These are phyloP conservation scores for Skeletonema marinoi DNA, from an alignment of 108 stramenopile species.

Conservation along the genomic window DNA sequence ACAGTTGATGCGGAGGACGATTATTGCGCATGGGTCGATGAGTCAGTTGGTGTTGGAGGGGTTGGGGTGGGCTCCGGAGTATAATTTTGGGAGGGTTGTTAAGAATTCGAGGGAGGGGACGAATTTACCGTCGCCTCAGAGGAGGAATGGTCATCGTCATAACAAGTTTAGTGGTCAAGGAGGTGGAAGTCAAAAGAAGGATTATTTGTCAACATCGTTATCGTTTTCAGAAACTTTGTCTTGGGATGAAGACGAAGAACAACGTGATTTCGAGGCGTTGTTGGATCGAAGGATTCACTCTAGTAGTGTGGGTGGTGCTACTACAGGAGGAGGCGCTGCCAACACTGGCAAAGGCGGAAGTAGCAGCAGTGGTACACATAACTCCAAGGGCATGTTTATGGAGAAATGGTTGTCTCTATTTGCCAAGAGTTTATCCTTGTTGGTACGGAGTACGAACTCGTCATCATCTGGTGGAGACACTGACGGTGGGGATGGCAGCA, in stretches of 20 bases:
- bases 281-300: constrained; percentile 10
- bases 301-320: neutral
- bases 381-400: constrained; percentile 50
- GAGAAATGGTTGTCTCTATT: constrained; percentile 50
- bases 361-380: neutral
- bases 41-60: constrained; percentile 58
- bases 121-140: neutral
- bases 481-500: neutral
- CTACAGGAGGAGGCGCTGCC: neutral
- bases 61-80: constrained; percentile 40
- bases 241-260: constrained; percentile 40
- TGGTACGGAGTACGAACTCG: constrained; percentile 5
- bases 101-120: constrained; percentile 14
- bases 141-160: neutral
- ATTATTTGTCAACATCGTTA: neutral
- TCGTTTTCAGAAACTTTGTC: neutral
- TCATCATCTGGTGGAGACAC: neutral
- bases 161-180: too few species aligned
- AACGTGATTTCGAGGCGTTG: constrained; percentile 37
- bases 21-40: constrained; percentile 59
- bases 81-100: constrained; percentile 54
- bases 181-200: neutral
- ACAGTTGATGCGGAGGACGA: constrained; percentile 41
- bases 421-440: constrained; percentile 33
- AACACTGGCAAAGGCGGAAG: neutral